Conservation (phyloP, 352 stramenopile genomes). For the Globisporangium cystogenes region DNA sequence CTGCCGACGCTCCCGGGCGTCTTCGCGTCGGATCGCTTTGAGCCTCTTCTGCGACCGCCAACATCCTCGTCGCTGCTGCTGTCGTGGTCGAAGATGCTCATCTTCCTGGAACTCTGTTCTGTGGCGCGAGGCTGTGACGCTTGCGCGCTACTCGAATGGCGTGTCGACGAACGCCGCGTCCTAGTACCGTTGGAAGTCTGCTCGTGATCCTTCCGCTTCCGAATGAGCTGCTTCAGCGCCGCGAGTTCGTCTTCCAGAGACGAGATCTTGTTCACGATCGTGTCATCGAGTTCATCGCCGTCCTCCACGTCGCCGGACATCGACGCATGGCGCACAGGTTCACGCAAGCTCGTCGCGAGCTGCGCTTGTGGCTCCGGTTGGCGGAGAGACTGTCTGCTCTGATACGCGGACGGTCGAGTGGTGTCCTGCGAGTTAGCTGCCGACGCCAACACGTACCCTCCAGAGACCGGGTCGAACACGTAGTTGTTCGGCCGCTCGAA, state of each 20-base stretch:
- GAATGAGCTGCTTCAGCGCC: slow-evolving; percentile 62
- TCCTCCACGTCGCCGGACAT: slow-evolving; percentile 11
- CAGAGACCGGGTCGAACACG: slow-evolving; percentile 53
- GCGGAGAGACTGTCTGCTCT: not conserved
- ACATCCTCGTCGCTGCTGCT: slow-evolving; percentile 44
- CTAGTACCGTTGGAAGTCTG: slow-evolving; percentile 5
- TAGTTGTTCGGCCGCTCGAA: slow-evolving; percentile 79
- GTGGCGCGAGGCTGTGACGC: not conserved
- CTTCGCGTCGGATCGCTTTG: slow-evolving; percentile 2
- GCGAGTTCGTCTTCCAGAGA: slow-evolving; percentile 60
- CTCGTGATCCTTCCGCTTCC: slow-evolving; percentile 32
- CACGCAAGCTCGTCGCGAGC: not conserved
- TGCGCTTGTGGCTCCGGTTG: not conserved
- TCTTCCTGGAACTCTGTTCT: slow-evolving; percentile 25
- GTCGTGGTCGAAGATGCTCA: slow-evolving; percentile 70
- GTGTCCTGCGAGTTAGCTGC: not conserved
- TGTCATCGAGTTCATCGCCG: slow-evolving; percentile 44
- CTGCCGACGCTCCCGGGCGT: slow-evolving; percentile 14
- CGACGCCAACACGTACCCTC: slow-evolving; percentile 43
- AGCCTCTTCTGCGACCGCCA: slow-evolving; percentile 2
- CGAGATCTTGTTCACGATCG: slow-evolving; percentile 81
- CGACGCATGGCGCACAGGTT: not conserved
- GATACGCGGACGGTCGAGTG: not conserved
- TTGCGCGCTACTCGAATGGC: not conserved
- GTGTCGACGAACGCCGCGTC: not conserved